Conservation (phyloP, 495 filamentous ascomycete genomes). For the Penicillium odoratum region DNA sequence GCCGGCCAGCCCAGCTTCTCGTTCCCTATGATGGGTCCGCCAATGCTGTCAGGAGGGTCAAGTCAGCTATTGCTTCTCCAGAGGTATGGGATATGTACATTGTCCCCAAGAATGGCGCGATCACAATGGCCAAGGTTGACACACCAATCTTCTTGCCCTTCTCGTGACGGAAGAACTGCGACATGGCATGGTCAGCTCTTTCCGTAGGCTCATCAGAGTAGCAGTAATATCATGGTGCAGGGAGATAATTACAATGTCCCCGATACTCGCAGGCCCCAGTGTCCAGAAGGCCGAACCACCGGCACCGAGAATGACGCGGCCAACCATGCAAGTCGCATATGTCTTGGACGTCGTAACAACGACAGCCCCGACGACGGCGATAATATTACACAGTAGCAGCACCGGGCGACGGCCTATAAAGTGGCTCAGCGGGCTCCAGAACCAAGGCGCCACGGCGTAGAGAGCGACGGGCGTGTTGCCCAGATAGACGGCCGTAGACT, state of each 20-base stretch:
- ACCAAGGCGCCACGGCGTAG: slow-evolving; percentile 6
- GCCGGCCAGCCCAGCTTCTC: slow-evolving; percentile 2
- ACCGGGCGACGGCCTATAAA: slow-evolving; percentile 5
- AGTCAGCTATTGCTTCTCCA: slow-evolving; percentile 5
- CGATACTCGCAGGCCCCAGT: slow-evolving; percentile 8
- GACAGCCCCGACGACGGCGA: slow-evolving; percentile 4
- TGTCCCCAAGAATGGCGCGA: slow-evolving; percentile 7
- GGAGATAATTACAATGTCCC: slow-evolving; percentile 7
- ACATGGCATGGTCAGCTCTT: slow-evolving; percentile 4
- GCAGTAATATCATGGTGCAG: too few relatives aligned
- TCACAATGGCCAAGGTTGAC: slow-evolving; percentile 8
- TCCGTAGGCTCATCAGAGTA: too few relatives aligned
- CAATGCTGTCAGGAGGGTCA: slow-evolving; percentile 1
- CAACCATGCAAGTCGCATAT: slow-evolving; percentile 7
- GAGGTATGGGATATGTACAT: slow-evolving; percentile 2
- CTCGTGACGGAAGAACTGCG: slow-evolving; percentile 9
- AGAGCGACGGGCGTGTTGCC: slow-evolving; percentile 8
- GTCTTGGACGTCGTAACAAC: slow-evolving; percentile 7
- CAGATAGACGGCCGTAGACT: slow-evolving; percentile 7
- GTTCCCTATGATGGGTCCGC: slow-evolving; percentile 6
- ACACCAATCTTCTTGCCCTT: slow-evolving; percentile 9
- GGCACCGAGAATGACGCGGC: slow-evolving; percentile 6
- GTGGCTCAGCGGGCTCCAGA: slow-evolving; percentile 8
- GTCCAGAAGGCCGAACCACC: slow-evolving; percentile 7
- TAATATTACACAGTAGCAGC: slow-evolving; percentile 2